Conservation (phyloP, 129 eudicot genomes). For the Gnaphalium uliginosum region DNA sequence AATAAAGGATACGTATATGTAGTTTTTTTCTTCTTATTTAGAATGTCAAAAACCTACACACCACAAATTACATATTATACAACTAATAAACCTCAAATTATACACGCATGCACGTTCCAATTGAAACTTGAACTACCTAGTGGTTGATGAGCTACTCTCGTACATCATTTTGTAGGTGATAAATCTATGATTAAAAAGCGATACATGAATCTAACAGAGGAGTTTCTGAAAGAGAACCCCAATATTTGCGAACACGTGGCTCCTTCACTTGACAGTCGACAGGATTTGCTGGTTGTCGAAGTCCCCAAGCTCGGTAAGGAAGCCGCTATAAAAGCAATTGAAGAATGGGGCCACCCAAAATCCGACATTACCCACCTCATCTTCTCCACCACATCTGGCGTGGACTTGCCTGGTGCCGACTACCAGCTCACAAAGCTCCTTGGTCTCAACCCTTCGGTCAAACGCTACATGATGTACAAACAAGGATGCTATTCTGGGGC, state of each 20-base stretch:
- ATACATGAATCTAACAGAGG: neutral
- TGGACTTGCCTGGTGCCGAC: constrained; percentile 1
- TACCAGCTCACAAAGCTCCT: neutral
- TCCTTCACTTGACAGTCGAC: neutral
- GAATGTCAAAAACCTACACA: no score
- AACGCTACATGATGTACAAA: neutral
- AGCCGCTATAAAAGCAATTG: neutral
- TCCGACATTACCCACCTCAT: neutral
- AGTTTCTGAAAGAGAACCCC: neutral
- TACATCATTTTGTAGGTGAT: neutral
- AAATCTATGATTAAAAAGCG: neutral
- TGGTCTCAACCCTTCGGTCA: neutral
- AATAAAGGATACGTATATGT: no score
- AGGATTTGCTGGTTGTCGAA: neutral
- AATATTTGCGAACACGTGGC: neutral
- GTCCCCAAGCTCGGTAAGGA: constrained; percentile 6
- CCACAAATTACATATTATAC: no score
- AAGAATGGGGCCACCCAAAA: neutral
- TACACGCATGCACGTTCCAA: no score
- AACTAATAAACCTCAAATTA: no score
- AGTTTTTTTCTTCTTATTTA: no score
- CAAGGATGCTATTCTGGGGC: neutral
- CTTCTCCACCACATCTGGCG: neutral
- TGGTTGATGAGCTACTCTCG: no score
- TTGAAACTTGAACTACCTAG: no score